Evolutionary conservation across 176 grass and related monocot species (phyloP).

Genomic region (Bromus sterilis): DNA sequence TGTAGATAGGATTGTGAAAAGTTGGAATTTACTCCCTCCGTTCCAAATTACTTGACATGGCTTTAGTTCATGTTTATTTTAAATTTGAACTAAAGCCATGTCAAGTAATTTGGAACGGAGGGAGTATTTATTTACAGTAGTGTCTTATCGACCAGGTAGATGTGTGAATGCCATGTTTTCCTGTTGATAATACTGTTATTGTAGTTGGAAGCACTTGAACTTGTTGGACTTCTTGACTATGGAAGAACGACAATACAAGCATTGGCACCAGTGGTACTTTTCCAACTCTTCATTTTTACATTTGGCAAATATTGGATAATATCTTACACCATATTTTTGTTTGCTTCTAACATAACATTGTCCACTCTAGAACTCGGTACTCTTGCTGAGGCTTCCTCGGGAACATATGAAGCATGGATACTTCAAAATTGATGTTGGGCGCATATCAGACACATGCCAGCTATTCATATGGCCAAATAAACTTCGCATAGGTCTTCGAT

Average conservation of each 20-base stretch:
- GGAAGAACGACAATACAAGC: conserved; percentile 16
- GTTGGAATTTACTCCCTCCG: background rate
- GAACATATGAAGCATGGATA: conserved; percentile 27
- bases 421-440: conserved; percentile 29
- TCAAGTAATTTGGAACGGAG: no score
- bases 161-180: background rate
- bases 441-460: background rate
- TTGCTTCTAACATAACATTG: conserved; percentile 15
- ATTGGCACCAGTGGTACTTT: conserved; percentile 36
- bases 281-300: conserved; percentile 9
- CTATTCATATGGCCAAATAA: conserved; percentile 16
- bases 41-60: no score
- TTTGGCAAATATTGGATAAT: background rate
- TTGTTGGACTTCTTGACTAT: conserved; percentile 49
- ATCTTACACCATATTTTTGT: background rate
- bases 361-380: conserved; percentile 28
- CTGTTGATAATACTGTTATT: conserved; percentile 5
- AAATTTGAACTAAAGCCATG: no score
- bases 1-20: background rate
- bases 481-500: background rate
- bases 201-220: conserved; percentile 67
- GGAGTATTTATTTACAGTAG: background rate
- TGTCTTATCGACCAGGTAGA: background rate
- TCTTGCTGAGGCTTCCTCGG: conserved; percentile 34
- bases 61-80: no score